These are phyloP conservation scores for Fusarium lateritium DNA, from an alignment of 2,329 filamentous ascomycete species.

Conservation along the genomic window DNA sequence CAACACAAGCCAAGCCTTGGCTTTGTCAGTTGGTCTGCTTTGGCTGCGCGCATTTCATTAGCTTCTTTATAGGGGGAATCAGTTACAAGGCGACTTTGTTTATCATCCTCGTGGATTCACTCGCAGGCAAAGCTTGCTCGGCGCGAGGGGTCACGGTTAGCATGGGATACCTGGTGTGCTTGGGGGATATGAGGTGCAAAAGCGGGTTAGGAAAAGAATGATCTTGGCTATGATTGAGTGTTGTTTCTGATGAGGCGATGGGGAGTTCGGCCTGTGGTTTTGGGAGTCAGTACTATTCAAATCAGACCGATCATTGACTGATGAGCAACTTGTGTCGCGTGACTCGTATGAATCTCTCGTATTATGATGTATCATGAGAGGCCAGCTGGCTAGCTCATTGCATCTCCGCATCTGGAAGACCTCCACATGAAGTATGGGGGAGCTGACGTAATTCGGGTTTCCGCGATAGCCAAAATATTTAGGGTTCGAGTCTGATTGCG, in stretches of 20 bases:
- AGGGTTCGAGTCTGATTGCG: conserved; percentile 26
- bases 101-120: conserved; percentile 6
- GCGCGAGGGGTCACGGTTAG: conserved; percentile 31
- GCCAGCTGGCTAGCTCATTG: conserved; percentile 19
- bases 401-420: conserved; percentile 30
- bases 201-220: conserved; percentile 36
- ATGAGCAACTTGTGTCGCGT: not conserved
- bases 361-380: conserved; percentile 3
- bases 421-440: conserved; percentile 32
- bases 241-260: conserved; percentile 43
- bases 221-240: conserved; percentile 31
- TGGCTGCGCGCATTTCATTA: conserved; percentile 19
- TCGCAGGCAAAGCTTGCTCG: conserved; percentile 18
- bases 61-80: conserved; percentile 15
- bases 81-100: conserved; percentile 14
- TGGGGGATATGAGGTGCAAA: conserved; percentile 27
- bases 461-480: conserved; percentile 25
- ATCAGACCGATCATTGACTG: conserved; percentile 37
- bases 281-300: conserved; percentile 39
- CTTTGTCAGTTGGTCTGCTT: conserved; percentile 9
- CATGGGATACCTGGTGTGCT: conserved; percentile 25
- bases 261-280: conserved; percentile 44
- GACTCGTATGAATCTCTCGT: conserved; percentile 22
- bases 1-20: conserved; percentile 11
- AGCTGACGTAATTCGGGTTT: conserved; percentile 44